These are phyloP conservation scores for Candida tibetensis DNA, from an alignment of 805 yeast species.

Conservation along the genomic window DNA sequence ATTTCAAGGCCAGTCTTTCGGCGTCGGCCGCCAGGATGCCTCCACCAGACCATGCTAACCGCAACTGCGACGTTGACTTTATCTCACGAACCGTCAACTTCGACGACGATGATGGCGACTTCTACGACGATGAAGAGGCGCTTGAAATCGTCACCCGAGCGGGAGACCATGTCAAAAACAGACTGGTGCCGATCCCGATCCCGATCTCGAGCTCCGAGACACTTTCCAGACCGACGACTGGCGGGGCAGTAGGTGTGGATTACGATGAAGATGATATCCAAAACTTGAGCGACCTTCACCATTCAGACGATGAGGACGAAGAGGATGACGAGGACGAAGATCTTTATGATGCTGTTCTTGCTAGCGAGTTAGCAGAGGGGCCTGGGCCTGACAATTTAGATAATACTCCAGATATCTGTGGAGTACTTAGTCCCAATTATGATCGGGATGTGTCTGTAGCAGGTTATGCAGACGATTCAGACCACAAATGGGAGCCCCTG, in stretches of 20 bases:
- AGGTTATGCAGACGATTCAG: background rate
- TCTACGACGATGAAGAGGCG: conserved; percentile 13
- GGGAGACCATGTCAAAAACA: no score
- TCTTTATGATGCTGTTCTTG: background rate
- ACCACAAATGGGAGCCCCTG: conserved; percentile 49
- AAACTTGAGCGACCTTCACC: conserved; percentile 26
- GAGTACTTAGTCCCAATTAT: background rate
- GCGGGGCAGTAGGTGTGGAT: background rate
- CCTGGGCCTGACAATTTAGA: background rate
- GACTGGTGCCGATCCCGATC: background rate
- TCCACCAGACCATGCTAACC: background rate
- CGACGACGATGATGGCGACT: conserved; percentile 12
- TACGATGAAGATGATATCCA: conserved; percentile 20
- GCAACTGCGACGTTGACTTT: background rate
- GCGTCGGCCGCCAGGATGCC: background rate
- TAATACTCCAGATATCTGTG: background rate
- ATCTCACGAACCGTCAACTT: background rate
- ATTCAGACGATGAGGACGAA: conserved; percentile 29
- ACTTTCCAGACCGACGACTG: background rate
- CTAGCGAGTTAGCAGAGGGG: background rate
- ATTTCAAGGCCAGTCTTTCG: background rate
- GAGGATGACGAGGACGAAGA: conserved; percentile 12
- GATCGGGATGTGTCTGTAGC: background rate
- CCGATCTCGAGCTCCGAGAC: background rate
- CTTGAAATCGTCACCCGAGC: conserved; percentile 4